Percentiles rank a stretch among this genome's conserved stretches.
These are phyloP conservation scores for Kluyveromyces dobzhanskii DNA, from an alignment of 805 yeast genomes.

Conservation along the genomic window DNA sequence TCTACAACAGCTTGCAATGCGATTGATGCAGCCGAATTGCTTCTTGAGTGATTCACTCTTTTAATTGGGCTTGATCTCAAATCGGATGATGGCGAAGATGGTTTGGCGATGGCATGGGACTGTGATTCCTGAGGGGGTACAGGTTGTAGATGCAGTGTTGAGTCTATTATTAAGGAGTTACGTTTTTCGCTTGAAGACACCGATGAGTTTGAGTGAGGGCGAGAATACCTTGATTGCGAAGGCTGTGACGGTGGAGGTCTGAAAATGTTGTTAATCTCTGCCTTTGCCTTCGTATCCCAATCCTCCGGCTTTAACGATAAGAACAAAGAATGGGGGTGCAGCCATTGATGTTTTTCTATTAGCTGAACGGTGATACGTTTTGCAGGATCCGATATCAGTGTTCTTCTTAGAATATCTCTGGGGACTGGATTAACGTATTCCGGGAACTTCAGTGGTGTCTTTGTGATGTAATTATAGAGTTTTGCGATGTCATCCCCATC, in stretches of 20 bases:
- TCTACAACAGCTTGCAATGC: slow-evolving; percentile 70
- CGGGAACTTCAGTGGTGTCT: slow-evolving; percentile 89
- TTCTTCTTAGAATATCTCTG: slow-evolving; percentile 78
- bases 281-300: slow-evolving; percentile 57
- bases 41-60: slow-evolving; percentile 29
- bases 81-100: slow-evolving; percentile 30
- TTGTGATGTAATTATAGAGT: slow-evolving; percentile 83
- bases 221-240: slow-evolving; percentile 9
- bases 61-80: slow-evolving; percentile 16
- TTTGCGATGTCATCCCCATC: slow-evolving; percentile 91
- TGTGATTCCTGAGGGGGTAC: slow-evolving; percentile 66
- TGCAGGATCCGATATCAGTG: slow-evolving; percentile 77
- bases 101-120: slow-evolving; percentile 46
- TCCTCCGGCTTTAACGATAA: slow-evolving; percentile 78
- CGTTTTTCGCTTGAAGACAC: slow-evolving; percentile 37
- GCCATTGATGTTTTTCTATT: slow-evolving; percentile 80
- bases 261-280: slow-evolving; percentile 31
- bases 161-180: slow-evolving; percentile 27
- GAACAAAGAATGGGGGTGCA: slow-evolving; percentile 74
- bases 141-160: slow-evolving; percentile 37
- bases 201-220: slow-evolving; percentile 27
- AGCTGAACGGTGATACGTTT: slow-evolving; percentile 61
- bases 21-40: slow-evolving; percentile 47
- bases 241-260: slow-evolving; percentile 16
- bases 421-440: slow-evolving; percentile 87